Evolutionary conservation across 257 asterid species (phyloP).

Genomic region (Primulina tabacum): DNA sequence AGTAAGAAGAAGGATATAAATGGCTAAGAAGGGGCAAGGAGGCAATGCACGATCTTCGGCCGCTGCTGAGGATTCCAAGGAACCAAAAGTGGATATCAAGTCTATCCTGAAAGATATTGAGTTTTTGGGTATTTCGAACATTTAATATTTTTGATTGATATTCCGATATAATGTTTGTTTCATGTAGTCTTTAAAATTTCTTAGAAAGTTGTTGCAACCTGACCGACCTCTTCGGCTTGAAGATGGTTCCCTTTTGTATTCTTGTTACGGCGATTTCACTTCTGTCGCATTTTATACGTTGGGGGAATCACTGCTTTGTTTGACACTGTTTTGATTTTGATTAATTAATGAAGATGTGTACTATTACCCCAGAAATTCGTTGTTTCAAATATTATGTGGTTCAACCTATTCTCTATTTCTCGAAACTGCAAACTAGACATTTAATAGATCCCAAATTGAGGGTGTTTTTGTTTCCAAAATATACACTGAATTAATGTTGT

Average conservation of each 20-base stretch:
- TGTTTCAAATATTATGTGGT: background rate
- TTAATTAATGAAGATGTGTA: too few species aligned
- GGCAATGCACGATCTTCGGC: conserved; percentile 30
- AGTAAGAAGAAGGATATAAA: conserved; percentile 18
- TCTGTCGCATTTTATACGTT: too few species aligned
- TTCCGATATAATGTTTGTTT: background rate
- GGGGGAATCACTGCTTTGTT: background rate
- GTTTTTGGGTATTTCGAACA: conserved; percentile 41
- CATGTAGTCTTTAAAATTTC: background rate
- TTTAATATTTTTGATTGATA: background rate
- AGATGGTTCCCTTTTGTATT: background rate
- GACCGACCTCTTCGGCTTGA: background rate
- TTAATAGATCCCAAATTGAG: too few species aligned
- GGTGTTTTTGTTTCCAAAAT: background rate
- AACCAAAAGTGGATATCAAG: conserved; percentile 43
- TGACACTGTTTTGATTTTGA: background rate
- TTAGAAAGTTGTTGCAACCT: background rate
- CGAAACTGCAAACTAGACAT: background rate
- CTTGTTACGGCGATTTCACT: background rate
- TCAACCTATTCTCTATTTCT: background rate
- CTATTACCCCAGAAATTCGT: background rate
- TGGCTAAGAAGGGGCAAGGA: conserved; percentile 30
- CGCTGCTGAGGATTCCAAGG: conserved; percentile 28
- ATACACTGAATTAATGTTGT: too few species aligned
- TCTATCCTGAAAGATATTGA: conserved; percentile 62